Base-by-base conservation (phyloP, 352 stramenopile species). In the Phytophthora chlamydospora region DNA sequence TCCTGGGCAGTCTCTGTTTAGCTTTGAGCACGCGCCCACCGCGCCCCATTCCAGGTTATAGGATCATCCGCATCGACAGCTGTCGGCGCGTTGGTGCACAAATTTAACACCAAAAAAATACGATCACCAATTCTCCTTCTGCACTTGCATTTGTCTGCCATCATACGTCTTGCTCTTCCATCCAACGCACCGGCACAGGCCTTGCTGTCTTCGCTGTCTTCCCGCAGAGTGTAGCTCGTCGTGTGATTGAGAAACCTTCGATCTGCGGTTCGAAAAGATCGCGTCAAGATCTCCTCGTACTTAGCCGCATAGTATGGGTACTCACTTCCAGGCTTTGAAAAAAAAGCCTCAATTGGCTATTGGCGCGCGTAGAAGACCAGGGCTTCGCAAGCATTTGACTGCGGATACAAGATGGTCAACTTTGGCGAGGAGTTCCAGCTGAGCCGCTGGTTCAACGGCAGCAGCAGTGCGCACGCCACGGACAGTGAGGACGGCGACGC, bases 361-460 rank as follows among this genome's bases (percentile, higher is more conserved):
- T 73, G 47, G 52, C 42, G 52, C 63, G 41, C 24, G 40, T 39
- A 47, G 27, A 29, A 29, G 24, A 29, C 24, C 17, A 21, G 13
- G 13, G 34, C 33, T 44, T 43, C 17, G 36, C 36, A 48, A 56
- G 31, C 17, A 39, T 10, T 32, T 10, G 40, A 16, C 27, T 38
- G 35, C 9, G 27, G 46, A 38, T 50, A 31, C 35, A 33, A 47
- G 41, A 75, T 74, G 68, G 55, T 64, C 44, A 71, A 67, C 66
- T 71, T 88, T 42, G 76, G 73, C 44, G 78, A 89, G 38, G 70
- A 78, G 41, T 93, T 93, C 49, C 76, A 90, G 75, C 74, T 93
- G 33, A 90, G 83, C 67, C 81, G 86, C 76, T 93, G 85, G 85
- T 93, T 90, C 63, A 93, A 93, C 55, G 60, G 36, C 50, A 73